These are phyloP conservation scores for Galerina marginata DNA, from an alignment of 768 basidiomycete species.

Conservation along the genomic window DNA sequence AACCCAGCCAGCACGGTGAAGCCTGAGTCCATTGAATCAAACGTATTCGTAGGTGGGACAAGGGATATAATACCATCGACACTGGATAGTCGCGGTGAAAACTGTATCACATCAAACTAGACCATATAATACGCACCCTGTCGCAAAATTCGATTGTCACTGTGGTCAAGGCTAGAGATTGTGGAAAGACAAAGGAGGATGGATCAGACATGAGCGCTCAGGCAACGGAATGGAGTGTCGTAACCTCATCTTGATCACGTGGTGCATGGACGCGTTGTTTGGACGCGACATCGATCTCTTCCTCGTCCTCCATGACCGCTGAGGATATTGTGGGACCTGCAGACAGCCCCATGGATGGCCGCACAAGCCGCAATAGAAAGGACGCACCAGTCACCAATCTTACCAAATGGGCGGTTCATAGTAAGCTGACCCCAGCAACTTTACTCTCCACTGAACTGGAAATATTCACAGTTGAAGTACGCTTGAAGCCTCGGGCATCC, in stretches of 20 bases:
- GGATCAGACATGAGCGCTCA: constrained; percentile 36
- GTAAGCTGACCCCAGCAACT: constrained; percentile 37
- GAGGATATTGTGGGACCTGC: too few species aligned
- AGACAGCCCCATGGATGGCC: not conserved
- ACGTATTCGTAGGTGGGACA: constrained; percentile 42
- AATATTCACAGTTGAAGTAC: constrained; percentile 74
- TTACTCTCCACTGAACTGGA: not conserved
- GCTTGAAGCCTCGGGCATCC: constrained; percentile 69
- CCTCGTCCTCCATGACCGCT: not conserved
- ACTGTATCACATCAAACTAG: not conserved
- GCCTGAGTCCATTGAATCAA: constrained; percentile 52
- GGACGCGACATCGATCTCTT: constrained; percentile 17
- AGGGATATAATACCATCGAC: constrained; percentile 15
- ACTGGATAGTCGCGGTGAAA: constrained; percentile 2
- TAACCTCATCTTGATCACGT: not conserved
- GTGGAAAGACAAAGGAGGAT: constrained; percentile 62
- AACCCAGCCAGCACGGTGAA: constrained; percentile 92
- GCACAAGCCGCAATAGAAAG: not conserved
- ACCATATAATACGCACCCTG: constrained; percentile 57
- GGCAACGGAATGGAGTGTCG: not conserved
- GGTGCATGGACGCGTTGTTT: constrained; percentile 54
- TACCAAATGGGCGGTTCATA: constrained; percentile 68
- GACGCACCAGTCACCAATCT: not conserved
- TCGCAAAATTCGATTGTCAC: constrained; percentile 94
- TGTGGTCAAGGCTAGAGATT: constrained; percentile 47